phyloP scores from a whole-genome alignment of 139 green algal genomes.

The Asterochloris sp. region DNA sequence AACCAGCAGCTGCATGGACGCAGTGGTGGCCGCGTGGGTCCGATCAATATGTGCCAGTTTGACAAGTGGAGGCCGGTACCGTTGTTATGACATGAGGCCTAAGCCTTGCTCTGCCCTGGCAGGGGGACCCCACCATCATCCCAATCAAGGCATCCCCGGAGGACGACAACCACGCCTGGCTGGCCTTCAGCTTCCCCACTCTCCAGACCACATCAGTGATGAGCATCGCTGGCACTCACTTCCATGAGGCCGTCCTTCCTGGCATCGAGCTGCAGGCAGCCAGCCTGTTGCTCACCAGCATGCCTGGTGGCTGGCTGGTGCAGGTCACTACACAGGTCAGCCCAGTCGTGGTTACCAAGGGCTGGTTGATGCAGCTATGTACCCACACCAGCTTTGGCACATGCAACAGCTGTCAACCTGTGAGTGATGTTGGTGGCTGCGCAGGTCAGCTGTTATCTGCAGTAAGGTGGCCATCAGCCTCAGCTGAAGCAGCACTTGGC shows the following conservation, averaged over 20 bases:
- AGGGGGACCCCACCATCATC: neutral
- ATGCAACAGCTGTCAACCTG: too few relatives aligned
- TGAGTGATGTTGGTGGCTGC: too few relatives aligned
- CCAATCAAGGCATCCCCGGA: conserved; percentile 2
- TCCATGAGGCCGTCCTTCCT: neutral
- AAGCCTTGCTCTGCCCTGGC: neutral
- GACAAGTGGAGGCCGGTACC: too few relatives aligned
- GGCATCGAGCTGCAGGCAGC: neutral
- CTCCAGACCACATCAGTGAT: neutral
- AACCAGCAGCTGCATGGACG: too few relatives aligned
- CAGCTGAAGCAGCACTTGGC: too few relatives aligned
- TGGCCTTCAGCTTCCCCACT: conserved; percentile 8
- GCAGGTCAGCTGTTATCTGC: too few relatives aligned
- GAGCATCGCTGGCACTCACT: conserved; percentile 4
- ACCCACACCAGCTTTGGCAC: too few relatives aligned
- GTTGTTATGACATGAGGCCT: too few relatives aligned
- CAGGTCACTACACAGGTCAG: conserved; percentile 13
- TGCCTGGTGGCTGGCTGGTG: conserved; percentile 8
- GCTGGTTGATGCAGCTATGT: too few relatives aligned
- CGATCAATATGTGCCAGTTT: too few relatives aligned
- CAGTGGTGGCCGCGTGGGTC: too few relatives aligned
- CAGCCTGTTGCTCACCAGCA: conserved; percentile 1
- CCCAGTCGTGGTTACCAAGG: neutral
- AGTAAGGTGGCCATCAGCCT: too few relatives aligned
- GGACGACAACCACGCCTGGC: conserved; percentile 7